These are phyloP conservation scores for Solanum sitiens DNA, from an alignment of 257 asterid genomes.

Conservation along the genomic window DNA sequence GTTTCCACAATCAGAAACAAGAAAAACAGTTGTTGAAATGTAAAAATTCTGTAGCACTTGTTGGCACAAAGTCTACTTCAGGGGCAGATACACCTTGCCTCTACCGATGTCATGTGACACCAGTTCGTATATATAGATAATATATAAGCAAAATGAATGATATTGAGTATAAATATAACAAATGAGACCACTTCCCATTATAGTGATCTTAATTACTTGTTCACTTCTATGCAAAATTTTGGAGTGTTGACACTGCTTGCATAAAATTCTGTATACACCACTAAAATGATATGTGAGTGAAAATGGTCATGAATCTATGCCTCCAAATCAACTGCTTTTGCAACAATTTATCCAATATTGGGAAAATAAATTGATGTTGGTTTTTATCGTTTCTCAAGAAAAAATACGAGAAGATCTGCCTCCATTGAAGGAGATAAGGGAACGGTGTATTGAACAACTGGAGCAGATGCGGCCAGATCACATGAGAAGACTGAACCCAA, in stretches of 20 bases:
- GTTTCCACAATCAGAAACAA: background rate
- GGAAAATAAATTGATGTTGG: background rate
- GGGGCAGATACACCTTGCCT: background rate
- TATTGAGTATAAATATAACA: background rate
- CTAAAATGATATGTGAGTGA: background rate
- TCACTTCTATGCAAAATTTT: background rate
- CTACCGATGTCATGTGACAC: background rate
- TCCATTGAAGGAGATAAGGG: slow-evolving; percentile 47
- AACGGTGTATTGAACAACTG: slow-evolving; percentile 64
- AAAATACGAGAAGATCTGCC: slow-evolving; percentile 60
- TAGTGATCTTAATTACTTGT: background rate
- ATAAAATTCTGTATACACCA: background rate
- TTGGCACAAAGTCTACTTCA: background rate
- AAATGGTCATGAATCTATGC: background rate
- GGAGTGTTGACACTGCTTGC: background rate
- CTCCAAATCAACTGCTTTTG: background rate
- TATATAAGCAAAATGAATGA: background rate
- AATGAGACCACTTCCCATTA: background rate
- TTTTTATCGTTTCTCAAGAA: slow-evolving; percentile 22
- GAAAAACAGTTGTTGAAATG: background rate
- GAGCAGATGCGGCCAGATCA: slow-evolving; percentile 89
- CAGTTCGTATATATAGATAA: background rate
- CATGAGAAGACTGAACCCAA: slow-evolving; percentile 95
- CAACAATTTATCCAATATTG: background rate
- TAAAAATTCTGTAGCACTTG: background rate